Percentiles rank a stretch among this genome's conserved stretches.
These are phyloP conservation scores for Podospora tetraspora DNA, from an alignment of 495 filamentous ascomycete species.

Conservation along the genomic window DNA sequence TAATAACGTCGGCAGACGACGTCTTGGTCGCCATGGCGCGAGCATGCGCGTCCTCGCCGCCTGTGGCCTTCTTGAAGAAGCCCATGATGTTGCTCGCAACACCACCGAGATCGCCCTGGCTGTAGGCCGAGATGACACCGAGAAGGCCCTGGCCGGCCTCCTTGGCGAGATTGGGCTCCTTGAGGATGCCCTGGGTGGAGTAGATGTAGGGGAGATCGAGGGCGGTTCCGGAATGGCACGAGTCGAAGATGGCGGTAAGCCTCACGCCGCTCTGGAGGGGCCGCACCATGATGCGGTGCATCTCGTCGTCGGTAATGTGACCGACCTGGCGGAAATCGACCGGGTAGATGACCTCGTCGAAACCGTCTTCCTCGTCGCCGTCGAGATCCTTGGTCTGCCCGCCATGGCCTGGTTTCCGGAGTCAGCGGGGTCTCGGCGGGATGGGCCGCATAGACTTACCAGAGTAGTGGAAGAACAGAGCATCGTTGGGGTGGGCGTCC, in stretches of 20 bases:
- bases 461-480: conserved; percentile 97
- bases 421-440: background rate
- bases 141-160: conserved; percentile 93
- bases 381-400: conserved; percentile 95
- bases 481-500: conserved; percentile 89
- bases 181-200: conserved; percentile 89
- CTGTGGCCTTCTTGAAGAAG: conserved; percentile 89
- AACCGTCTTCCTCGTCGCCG: conserved; percentile 90
- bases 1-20: conserved; percentile 90
- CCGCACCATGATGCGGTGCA: conserved; percentile 94
- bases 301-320: conserved; percentile 97
- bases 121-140: conserved; percentile 82
- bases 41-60: conserved; percentile 75
- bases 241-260: conserved; percentile 96
- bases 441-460: conserved; percentile 47
- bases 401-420: conserved; percentile 64
- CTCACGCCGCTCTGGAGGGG: conserved; percentile 78
- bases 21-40: conserved; percentile 83
- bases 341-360: conserved; percentile 97
- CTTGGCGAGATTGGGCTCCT: conserved; percentile 96
- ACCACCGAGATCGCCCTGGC: conserved; percentile 79
- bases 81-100: conserved; percentile 76
- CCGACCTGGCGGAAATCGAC: conserved; percentile 87
- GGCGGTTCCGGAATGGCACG: conserved; percentile 96
- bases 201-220: conserved; percentile 97